These are phyloP conservation scores for Beta corolliflora DNA, from an alignment of 179 eudicot species.

Conservation along the genomic window DNA sequence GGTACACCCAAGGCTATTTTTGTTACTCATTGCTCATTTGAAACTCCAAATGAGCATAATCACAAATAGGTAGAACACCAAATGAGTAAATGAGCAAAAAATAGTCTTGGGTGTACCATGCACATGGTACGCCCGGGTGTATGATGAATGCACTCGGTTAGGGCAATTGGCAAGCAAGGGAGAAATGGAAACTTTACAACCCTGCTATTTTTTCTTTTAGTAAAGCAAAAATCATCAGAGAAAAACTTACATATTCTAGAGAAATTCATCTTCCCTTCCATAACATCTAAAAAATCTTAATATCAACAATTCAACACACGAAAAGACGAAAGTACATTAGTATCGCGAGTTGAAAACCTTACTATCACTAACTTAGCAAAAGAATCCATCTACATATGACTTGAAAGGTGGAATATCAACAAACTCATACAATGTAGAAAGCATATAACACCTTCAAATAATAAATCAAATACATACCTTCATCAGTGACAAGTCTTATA, in stretches of 20 bases:
- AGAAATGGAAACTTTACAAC: neutral
- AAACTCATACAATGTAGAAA: neutral
- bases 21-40: too few relatives aligned
- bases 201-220: neutral
- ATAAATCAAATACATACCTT: slow-evolving; percentile 37
- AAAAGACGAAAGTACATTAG: too few relatives aligned
- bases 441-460: neutral
- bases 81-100: too few relatives aligned
- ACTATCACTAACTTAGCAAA: neutral
- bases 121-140: neutral
- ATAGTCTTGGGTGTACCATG: too few relatives aligned
- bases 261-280: too few relatives aligned
- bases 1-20: too few relatives aligned
- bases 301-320: neutral
- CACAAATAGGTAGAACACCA: too few relatives aligned
- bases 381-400: neutral
- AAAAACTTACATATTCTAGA: neutral
- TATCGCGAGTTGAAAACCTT: neutral
- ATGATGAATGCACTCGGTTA: neutral
- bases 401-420: neutral
- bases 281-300: neutral
- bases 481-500: slow-evolving; percentile 70
- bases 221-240: neutral
- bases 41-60: too few relatives aligned
- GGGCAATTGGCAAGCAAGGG: neutral